Evolutionary conservation across 2,329 filamentous ascomycete species (phyloP).

Genomic region (Fusarium mexicanum): DNA sequence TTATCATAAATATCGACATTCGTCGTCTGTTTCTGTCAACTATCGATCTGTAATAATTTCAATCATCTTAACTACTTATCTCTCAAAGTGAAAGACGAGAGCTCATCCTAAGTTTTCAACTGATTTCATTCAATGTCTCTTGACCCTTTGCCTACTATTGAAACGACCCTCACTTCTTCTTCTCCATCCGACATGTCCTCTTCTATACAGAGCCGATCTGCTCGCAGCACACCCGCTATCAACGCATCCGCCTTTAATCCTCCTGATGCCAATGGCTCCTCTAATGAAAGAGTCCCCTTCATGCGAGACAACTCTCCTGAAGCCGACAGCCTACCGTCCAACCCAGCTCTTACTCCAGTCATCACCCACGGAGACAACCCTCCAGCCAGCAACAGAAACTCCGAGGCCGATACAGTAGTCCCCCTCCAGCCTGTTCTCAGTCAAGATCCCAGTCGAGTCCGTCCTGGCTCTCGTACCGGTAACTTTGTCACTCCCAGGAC

Average conservation of each 20-base stretch:
- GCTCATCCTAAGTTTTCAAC: background rate
- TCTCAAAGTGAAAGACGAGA: conserved; percentile 5
- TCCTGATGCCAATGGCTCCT: conserved; percentile 28
- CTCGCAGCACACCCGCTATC: conserved; percentile 39
- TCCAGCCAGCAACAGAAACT: conserved; percentile 4
- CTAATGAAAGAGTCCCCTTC: conserved; percentile 22
- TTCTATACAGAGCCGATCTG: conserved; percentile 30
- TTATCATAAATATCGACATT: conserved; percentile 36
- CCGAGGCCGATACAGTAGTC: conserved; percentile 34
- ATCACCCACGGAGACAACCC: conserved; percentile 17
- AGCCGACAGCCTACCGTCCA: conserved; percentile 5
- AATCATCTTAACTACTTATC: background rate
- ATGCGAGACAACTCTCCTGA: conserved; percentile 17
- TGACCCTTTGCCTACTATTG: conserved; percentile 27
- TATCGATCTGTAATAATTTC: background rate
- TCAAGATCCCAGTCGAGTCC: conserved; percentile 29
- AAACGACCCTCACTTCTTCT: conserved; percentile 23
- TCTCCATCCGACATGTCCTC: conserved; percentile 34
- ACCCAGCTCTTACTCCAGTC: conserved; percentile 13
- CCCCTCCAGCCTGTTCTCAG: conserved; percentile 34
- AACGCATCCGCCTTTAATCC: conserved; percentile 30
- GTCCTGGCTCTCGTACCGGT: conserved; percentile 32
- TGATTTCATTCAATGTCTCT: conserved; percentile 22
- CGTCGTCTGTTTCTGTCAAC: conserved; percentile 2
- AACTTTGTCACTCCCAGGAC: conserved; percentile 24